Percentiles rank a stretch among this genome's conserved stretches.
These are phyloP conservation scores for Omphalea diandra DNA, from an alignment of 441 rosid genomes.

Conservation along the genomic window DNA sequence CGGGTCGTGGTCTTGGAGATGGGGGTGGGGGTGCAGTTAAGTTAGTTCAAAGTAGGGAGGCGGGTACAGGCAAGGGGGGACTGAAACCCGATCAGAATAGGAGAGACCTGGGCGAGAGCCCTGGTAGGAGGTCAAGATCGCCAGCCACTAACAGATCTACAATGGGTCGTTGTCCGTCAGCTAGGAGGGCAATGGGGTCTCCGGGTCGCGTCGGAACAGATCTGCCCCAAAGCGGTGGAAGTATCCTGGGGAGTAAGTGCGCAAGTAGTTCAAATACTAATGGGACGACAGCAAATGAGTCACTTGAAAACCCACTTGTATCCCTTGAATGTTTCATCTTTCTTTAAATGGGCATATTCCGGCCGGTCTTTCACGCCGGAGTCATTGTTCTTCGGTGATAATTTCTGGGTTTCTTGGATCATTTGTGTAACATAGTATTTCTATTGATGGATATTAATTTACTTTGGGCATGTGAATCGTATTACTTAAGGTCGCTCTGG, in stretches of 20 bases:
- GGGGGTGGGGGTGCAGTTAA: conserved; percentile 31
- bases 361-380: background rate
- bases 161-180: conserved; percentile 52
- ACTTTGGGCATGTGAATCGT: no score
- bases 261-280: conserved; percentile 9
- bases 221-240: conserved; percentile 23
- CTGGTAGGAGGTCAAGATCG: conserved; percentile 76
- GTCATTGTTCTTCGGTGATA: background rate
- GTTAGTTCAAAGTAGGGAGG: conserved; percentile 39
- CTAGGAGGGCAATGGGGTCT: conserved; percentile 44
- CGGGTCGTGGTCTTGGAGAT: conserved; percentile 8
- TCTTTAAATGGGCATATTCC: conserved; percentile 35
- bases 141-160: conserved; percentile 57
- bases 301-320: conserved; percentile 75
- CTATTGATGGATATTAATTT: no score
- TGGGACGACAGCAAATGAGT: conserved; percentile 37
- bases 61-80: conserved; percentile 15
- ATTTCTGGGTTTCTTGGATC: background rate
- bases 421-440: background rate
- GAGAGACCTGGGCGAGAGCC: conserved; percentile 55
- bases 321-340: conserved; percentile 90
- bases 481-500: no score
- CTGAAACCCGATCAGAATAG: conserved; percentile 33
- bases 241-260: conserved; percentile 28
- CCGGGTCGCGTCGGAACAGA: conserved; percentile 57